Conservation (phyloP, 2,329 filamentous ascomycete genomes). For the Trichophyton verrucosum region DNA sequence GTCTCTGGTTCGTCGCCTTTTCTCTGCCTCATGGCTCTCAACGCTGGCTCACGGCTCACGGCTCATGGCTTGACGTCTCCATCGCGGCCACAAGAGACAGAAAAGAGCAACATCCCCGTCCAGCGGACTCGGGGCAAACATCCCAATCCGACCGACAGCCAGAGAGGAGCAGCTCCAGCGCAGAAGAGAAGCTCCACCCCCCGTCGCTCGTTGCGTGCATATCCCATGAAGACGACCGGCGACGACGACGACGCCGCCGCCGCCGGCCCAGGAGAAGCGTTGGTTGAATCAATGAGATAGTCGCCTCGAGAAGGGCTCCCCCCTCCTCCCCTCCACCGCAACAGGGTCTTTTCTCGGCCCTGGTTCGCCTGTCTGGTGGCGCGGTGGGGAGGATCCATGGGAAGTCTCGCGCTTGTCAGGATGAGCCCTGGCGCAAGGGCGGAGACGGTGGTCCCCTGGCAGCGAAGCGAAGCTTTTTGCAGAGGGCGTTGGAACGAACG, state of each 20-base stretch:
- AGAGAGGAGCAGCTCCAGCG: neutral
- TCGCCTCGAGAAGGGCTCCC: neutral
- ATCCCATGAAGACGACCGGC: too few relatives aligned
- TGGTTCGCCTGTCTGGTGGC: too few relatives aligned
- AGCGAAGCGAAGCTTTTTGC: neutral
- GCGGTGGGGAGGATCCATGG: neutral
- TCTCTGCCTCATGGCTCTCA: too few relatives aligned
- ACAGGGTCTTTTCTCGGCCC: too few relatives aligned
- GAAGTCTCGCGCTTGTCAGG: neutral
- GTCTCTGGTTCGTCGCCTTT: too few relatives aligned
- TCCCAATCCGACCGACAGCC: neutral
- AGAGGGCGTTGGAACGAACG: neutral
- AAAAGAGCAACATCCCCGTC: neutral
- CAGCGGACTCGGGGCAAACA: neutral
- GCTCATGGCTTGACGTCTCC: neutral
- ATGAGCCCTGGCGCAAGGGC: neutral
- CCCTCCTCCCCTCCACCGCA: neutral
- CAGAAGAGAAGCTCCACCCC: neutral
- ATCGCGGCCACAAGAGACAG: neutral
- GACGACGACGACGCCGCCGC: too few relatives aligned
- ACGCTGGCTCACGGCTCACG: too few relatives aligned
- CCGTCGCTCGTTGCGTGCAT: too few relatives aligned
- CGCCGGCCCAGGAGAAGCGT: too few relatives aligned
- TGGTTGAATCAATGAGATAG: too few relatives aligned
- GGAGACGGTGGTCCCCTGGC: neutral